phyloP scores from a whole-genome alignment of 2,329 filamentous ascomycete species.

The Sphaerostilbella broomeana region DNA sequence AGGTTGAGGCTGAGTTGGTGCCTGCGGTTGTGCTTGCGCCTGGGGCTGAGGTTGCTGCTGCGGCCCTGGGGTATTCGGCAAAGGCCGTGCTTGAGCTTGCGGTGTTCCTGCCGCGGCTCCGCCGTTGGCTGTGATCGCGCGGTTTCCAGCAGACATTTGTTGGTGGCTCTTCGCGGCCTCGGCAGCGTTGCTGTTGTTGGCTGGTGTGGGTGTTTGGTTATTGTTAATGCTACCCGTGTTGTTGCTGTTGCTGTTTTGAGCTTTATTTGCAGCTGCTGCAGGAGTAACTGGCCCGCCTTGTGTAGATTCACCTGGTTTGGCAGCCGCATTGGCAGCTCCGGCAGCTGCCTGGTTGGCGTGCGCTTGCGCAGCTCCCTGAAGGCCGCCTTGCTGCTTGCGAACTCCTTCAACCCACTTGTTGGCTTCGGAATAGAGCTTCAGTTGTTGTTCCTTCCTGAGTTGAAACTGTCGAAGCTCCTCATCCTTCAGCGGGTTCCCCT shows the following conservation, averaged over 20 bases:
- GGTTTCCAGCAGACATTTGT: conserved; percentile 23
- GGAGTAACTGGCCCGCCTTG: conserved; percentile 18
- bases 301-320: conserved; percentile 19
- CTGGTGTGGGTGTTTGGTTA: conserved; percentile 31
- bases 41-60: conserved; percentile 15
- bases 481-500: conserved; percentile 37
- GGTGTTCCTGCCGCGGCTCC: conserved; percentile 17
- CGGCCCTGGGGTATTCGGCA: conserved; percentile 19
- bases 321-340: conserved; percentile 20
- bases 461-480: conserved; percentile 42
- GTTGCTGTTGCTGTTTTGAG: conserved; percentile 22
- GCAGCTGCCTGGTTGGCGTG: conserved; percentile 19
- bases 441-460: conserved; percentile 36
- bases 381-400: conserved; percentile 37
- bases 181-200: conserved; percentile 38
- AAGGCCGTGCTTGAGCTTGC: conserved; percentile 24
- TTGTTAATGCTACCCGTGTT: too few relatives aligned
- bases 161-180: conserved; percentile 42
- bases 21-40: conserved; percentile 9
- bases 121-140: conserved; percentile 26
- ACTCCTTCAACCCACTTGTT: conserved; percentile 43
- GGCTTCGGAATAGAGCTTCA: conserved; percentile 41
- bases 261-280: conserved; percentile 18
- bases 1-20: conserved; percentile 18
- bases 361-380: conserved; percentile 23